These are phyloP conservation scores for Curvularia hawaiiensis DNA, from an alignment of 2,329 filamentous ascomycete species.

Conservation along the genomic window DNA sequence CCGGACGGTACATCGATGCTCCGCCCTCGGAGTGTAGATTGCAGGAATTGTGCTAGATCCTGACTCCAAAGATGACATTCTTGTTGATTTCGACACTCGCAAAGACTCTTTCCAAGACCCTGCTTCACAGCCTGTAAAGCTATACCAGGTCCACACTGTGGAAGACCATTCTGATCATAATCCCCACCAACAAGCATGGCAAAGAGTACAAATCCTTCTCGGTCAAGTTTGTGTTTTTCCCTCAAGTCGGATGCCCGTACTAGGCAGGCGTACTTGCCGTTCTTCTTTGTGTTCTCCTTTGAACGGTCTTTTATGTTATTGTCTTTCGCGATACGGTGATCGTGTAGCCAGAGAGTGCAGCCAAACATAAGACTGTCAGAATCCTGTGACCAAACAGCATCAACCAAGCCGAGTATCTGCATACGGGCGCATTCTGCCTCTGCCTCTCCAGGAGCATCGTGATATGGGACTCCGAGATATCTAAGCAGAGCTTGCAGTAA, in stretches of 20 bases:
- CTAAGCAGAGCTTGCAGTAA: constrained; percentile 47
- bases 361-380: constrained; percentile 57
- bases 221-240: constrained; percentile 37
- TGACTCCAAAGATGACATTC: constrained; percentile 37
- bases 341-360: constrained; percentile 49
- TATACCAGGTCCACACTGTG: constrained; percentile 42
- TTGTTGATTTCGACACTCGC: constrained; percentile 24
- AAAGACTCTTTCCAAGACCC: constrained; percentile 39
- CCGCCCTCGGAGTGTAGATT: constrained; percentile 4
- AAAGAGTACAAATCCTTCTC: constrained; percentile 48
- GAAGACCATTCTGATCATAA: constrained; percentile 48
- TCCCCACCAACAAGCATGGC: constrained; percentile 51
- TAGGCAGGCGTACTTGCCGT: constrained; percentile 37
- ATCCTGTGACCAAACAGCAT: constrained; percentile 57
- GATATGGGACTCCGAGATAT: constrained; percentile 49
- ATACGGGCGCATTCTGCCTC: constrained; percentile 57
- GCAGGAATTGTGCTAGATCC: constrained; percentile 24
- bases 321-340: constrained; percentile 36
- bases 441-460: constrained; percentile 54
- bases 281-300: constrained; percentile 43
- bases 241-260: constrained; percentile 38
- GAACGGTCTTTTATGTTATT: constrained; percentile 23
- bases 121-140: constrained; percentile 35
- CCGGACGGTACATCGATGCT: constrained; percentile 18
- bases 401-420: constrained; percentile 52